phyloP scores from a whole-genome alignment of 768 basidiomycete genomes.

The Baorangia bicolor region DNA sequence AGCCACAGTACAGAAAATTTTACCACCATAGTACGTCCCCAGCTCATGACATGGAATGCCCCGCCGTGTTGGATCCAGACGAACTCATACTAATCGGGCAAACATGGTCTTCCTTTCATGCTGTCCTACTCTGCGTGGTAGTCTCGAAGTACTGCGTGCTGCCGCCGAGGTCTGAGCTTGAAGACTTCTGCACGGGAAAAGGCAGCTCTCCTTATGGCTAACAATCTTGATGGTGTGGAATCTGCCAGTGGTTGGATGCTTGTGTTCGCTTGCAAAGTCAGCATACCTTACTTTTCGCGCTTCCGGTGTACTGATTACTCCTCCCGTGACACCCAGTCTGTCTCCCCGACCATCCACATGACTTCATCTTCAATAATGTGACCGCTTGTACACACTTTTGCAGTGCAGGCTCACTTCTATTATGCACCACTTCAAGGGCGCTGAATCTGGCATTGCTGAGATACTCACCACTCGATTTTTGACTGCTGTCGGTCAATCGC shows the following conservation, averaged over 20 bases:
- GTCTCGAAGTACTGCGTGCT: constrained; percentile 70
- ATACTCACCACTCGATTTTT: constrained; percentile 45
- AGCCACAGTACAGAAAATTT: too few species aligned
- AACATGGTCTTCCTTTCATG: constrained; percentile 58
- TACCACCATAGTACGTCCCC: too few species aligned
- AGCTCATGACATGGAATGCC: constrained; percentile 17
- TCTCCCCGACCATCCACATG: constrained; percentile 80
- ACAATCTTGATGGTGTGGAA: constrained; percentile 49
- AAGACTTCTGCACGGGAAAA: constrained; percentile 57
- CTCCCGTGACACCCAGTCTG: constrained; percentile 48
- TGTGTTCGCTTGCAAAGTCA: constrained; percentile 77
- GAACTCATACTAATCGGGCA: constrained; percentile 37
- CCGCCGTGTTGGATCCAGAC: constrained; percentile 8
- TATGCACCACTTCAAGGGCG: constrained; percentile 75
- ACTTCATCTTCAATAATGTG: constrained; percentile 61
- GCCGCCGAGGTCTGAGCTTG: constrained; percentile 88
- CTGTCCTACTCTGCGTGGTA: constrained; percentile 55
- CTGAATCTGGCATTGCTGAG: constrained; percentile 57
- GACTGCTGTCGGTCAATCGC: constrained; percentile 1
- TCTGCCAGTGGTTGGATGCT: constrained; percentile 73
- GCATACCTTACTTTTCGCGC: constrained; percentile 3
- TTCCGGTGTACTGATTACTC: not conserved
- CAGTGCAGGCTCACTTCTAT: constrained; percentile 76
- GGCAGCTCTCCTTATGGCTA: constrained; percentile 55
- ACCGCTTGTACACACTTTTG: constrained; percentile 58